phyloP scores from a whole-genome alignment of 192 early-diverging fungal species.

The Geranomyces variabilis region DNA sequence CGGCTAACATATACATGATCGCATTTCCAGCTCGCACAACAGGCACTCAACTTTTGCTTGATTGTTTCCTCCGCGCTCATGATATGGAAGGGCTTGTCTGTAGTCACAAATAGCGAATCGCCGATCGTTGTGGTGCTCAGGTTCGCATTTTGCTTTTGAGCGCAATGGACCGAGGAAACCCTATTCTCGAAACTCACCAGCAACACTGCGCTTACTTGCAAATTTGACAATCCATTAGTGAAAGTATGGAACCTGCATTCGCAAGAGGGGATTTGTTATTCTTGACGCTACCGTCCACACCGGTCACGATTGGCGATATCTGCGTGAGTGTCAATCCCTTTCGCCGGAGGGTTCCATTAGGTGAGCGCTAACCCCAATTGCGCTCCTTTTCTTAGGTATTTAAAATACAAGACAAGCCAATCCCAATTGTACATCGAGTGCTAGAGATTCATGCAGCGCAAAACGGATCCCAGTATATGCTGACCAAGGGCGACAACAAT shows the following conservation, averaged over 20 bases:
- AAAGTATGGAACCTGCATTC: slow-evolving; percentile 98
- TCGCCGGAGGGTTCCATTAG: too few relatives aligned
- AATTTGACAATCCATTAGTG: slow-evolving; percentile 58
- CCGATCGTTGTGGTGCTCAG: slow-evolving; percentile 97
- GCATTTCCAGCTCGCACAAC: slow-evolving; percentile 44
- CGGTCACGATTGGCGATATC: slow-evolving; percentile 89
- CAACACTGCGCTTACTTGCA: too few relatives aligned
- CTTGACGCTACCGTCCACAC: slow-evolving; percentile 70
- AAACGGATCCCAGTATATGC: slow-evolving; percentile 78
- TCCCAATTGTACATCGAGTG: slow-evolving; percentile 97
- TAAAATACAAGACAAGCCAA: slow-evolving; percentile 82
- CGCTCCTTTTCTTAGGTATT: slow-evolving; percentile 41
- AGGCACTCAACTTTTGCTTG: slow-evolving; percentile 86
- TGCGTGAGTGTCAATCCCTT: slow-evolving; percentile 53
- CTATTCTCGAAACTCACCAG: too few relatives aligned
- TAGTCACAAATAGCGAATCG: slow-evolving; percentile 87
- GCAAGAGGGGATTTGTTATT: slow-evolving; percentile 91
- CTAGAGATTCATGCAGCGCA: slow-evolving; percentile 78
- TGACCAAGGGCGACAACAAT: slow-evolving; percentile 99
- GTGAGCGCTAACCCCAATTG: too few relatives aligned
- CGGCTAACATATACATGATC: too few relatives aligned
- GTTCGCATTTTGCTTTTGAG: slow-evolving; percentile 48
- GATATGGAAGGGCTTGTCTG: slow-evolving; percentile 91
- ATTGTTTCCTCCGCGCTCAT: slow-evolving; percentile 92
- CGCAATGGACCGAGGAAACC: too few relatives aligned